Base-by-base conservation (phyloP, 2,329 filamentous ascomycete species). In the Fusarium brachygibbosum region DNA sequence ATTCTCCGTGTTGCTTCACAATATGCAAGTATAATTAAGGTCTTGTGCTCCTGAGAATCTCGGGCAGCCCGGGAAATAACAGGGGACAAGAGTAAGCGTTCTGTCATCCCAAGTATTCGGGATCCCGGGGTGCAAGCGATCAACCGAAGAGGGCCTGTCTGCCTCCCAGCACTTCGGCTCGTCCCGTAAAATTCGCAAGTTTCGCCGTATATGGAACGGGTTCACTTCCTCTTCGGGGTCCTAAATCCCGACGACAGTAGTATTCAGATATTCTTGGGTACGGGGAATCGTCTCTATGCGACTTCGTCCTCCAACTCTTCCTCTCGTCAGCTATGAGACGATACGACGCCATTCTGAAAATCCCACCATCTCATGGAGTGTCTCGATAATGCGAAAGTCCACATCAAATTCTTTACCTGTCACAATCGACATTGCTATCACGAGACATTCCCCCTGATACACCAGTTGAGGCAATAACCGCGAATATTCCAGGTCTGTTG, bases 141-240 rank as follows among this genome's bases (percentile, higher is more conserved):
- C 50, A 64, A 64, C 45, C 58, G 59, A 64, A 11, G 37, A 63
- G 21, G 60, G 67, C 59, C 61, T 61, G 61, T 58, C 63, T 61
- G 61, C 57, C 63, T 51, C 32, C 57, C 56, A 70, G 60, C 44
- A 59, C 48, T 48, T 74, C 72, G 72, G 72, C 69, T 75, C 72
- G 72, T 74, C 71, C 72, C 72, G 72, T 64, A 51, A 21, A 50
- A 54, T 66, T 74, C 72, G 72, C 72, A 74, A 75, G 69, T 57
- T 74, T 68, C 70, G 19, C 72, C 64, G 31, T 56, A 62, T 69
- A 49, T 19, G 58, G 72, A 63, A 48, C 59, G 56, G 55, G 50
- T 52, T 65, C 31, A 38, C 46, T 65, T 59, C 62, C 62, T 52
- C 16, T 65, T 65, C 21, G 19, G 41, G 51, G 60, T 55, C 16